Evolutionary conservation across 2,329 filamentous ascomycete genomes (phyloP).

Genomic region (Arachnopeziza araneosa): DNA sequence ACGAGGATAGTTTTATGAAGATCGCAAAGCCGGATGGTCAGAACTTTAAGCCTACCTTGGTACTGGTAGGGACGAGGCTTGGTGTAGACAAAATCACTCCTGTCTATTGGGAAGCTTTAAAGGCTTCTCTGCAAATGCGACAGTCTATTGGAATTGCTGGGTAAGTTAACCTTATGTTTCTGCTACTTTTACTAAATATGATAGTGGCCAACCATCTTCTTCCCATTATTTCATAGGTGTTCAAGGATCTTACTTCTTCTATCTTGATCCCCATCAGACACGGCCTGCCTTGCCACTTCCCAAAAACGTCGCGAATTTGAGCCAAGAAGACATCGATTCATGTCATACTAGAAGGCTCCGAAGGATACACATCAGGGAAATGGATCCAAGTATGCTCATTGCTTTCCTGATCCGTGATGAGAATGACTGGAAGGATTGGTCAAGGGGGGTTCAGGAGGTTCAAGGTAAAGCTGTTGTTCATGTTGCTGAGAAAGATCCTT

Average conservation of each 20-base stretch:
- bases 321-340: conserved; percentile 66
- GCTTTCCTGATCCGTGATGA: conserved; percentile 82
- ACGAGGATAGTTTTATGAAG: conserved; percentile 80
- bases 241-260: conserved; percentile 79
- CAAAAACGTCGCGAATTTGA: conserved; percentile 51
- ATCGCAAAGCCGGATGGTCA: conserved; percentile 64
- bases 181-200: neutral
- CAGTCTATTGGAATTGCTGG: conserved; percentile 96
- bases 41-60: conserved; percentile 74
- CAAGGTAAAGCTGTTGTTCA: conserved; percentile 83
- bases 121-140: conserved; percentile 74
- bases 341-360: conserved; percentile 86
- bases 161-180: conserved; percentile 40
- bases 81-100: conserved; percentile 93
- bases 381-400: conserved; percentile 98
- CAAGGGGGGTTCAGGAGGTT: conserved; percentile 65
- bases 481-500: conserved; percentile 66
- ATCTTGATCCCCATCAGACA: conserved; percentile 89
- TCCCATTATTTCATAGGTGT: conserved; percentile 66
- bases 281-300: conserved; percentile 67
- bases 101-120: conserved; percentile 92
- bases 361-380: conserved; percentile 77
- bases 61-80: conserved; percentile 81
- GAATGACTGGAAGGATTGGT: conserved; percentile 81
- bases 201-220: conserved; percentile 82